phyloP scores from a whole-genome alignment of 1,284 basidiomycete species.

The Athelia sp. region DNA sequence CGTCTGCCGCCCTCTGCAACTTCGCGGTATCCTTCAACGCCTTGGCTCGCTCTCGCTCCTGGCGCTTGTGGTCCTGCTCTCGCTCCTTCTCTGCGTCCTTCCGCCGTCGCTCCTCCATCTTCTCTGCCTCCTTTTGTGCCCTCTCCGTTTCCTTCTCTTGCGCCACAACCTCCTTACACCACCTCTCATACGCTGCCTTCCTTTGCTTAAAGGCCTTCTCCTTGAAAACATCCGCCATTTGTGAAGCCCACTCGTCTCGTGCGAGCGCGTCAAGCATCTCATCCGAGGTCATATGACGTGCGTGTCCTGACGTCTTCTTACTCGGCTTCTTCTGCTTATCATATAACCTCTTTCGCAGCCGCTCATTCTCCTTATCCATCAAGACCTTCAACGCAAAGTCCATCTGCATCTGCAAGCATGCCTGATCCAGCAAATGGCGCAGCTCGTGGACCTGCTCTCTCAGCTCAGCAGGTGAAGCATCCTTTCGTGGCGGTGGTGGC shows the following conservation, averaged over 20 bases:
- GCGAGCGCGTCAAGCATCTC: neutral
- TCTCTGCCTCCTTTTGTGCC: neutral
- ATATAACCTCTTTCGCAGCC: neutral
- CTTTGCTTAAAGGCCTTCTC: neutral
- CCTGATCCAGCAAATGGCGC: neutral
- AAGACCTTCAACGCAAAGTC: neutral
- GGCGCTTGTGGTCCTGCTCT: no score
- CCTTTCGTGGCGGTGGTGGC: neutral
- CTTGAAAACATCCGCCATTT: neutral
- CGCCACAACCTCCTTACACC: neutral
- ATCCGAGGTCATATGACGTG: neutral
- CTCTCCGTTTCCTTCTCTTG: neutral
- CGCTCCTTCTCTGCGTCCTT: neutral
- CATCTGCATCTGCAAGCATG: neutral
- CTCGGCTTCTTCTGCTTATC: neutral
- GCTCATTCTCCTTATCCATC: conserved; percentile 1
- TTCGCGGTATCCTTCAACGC: no score
- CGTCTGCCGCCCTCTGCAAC: no score
- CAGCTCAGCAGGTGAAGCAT: neutral
- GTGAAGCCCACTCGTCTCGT: neutral
- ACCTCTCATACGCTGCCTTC: neutral
- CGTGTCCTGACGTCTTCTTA: neutral
- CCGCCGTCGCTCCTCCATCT: neutral
- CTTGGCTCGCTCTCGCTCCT: no score
- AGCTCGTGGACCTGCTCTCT: neutral